A percentile compares a stretch with the other conserved stretches of the same genome.
phyloP scores from a whole-genome alignment of 331 rosid species.

The Quercus lobata region DNA sequence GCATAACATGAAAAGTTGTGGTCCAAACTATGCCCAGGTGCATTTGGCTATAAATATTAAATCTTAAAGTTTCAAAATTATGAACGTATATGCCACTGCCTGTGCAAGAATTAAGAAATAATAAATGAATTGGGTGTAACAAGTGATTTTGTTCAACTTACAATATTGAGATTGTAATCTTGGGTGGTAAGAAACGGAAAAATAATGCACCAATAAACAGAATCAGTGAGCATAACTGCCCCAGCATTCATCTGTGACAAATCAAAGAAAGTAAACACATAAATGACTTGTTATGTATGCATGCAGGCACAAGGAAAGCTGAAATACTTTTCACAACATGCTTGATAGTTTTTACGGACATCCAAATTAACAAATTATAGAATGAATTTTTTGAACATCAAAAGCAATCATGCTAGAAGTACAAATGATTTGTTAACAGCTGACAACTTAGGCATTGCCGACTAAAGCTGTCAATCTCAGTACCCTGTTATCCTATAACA shows the following conservation, averaged over 20 bases:
- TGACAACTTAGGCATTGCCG: not conserved
- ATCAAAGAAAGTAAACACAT: conserved; percentile 13
- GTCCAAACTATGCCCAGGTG: not conserved
- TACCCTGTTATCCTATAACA: not conserved
- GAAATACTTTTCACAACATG: not conserved
- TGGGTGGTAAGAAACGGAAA: conserved; percentile 70
- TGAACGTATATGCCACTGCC: not conserved
- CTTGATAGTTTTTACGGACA: not conserved
- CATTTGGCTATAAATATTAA: not conserved
- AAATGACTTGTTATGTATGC: conserved; percentile 15
- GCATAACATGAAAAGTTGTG: not conserved
- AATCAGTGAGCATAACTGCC: conserved; percentile 74
- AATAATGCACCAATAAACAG: conserved; percentile 62
- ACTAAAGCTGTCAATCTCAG: not conserved
- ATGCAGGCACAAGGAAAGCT: conserved; percentile 6
- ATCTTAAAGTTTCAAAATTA: not conserved
- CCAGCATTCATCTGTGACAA: conserved; percentile 67
- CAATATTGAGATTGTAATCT: conserved; percentile 52
- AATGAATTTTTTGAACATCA: not conserved
- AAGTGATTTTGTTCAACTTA: conserved; percentile 34
- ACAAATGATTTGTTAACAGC: not conserved
- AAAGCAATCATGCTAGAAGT: not conserved
- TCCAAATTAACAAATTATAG: not conserved
- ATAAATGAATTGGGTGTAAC: not conserved
- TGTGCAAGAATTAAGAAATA: not conserved